Conservation (phyloP, 306 rosid species). For the Crotalaria pallida region DNA sequence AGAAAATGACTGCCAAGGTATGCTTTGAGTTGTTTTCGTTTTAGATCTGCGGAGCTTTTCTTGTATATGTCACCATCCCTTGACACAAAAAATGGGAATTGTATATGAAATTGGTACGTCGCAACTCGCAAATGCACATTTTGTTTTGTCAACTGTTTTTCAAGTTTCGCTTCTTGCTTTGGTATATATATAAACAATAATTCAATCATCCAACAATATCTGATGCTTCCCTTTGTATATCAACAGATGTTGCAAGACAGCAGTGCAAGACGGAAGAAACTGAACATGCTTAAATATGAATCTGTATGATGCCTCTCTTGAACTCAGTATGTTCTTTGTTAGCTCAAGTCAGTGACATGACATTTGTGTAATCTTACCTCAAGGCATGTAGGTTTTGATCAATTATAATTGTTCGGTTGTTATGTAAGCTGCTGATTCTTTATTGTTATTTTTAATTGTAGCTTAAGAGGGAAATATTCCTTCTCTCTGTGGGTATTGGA, state of each 20-base stretch:
- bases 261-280: constrained; percentile 70
- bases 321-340: constrained; percentile 43
- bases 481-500: constrained; percentile 81
- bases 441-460: constrained; percentile 29
- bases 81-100: background rate
- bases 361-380: background rate
- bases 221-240: constrained; percentile 9
- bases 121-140: background rate
- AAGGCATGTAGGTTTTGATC: constrained; percentile 15
- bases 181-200: background rate
- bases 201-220: background rate
- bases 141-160: background rate
- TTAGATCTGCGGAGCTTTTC: background rate
- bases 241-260: constrained; percentile 56
- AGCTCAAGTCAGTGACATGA: constrained; percentile 15
- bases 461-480: constrained; percentile 84
- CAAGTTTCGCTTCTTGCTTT: constrained; percentile 6
- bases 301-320: constrained; percentile 67
- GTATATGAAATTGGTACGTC: background rate
- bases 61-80: background rate
- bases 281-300: constrained; percentile 82
- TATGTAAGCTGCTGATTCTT: constrained; percentile 20
- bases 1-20: constrained; percentile 64
- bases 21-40: constrained; percentile 12
- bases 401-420: background rate